Conservation (phyloP, 129 eudicot species). For the Heracleum sosnowskyi region DNA sequence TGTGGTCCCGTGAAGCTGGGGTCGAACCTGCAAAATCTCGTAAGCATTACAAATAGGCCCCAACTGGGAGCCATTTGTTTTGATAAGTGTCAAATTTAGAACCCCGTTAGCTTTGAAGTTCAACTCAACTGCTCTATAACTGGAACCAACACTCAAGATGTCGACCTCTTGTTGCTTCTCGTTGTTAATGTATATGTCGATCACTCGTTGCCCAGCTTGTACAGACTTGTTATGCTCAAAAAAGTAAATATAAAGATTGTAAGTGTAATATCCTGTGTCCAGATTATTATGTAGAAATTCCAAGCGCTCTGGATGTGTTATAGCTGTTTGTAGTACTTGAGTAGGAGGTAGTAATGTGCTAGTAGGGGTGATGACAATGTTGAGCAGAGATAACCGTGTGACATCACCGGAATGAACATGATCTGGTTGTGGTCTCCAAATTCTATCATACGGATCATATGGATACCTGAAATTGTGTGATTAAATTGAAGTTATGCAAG, state of each 20-base stretch:
- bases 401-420: background rate
- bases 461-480: conserved; percentile 43
- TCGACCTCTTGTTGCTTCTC: conserved; percentile 36
- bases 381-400: conserved; percentile 15
- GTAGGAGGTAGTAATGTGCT: conserved; percentile 31
- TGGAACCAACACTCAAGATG: conserved; percentile 30
- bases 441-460: conserved; percentile 52
- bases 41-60: conserved; percentile 67
- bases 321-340: conserved; percentile 56
- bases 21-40: conserved; percentile 48
- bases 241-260: conserved; percentile 48
- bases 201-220: conserved; percentile 52
- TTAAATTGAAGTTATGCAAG: background rate
- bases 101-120: conserved; percentile 35
- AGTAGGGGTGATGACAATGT: conserved; percentile 10
- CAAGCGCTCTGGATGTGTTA: conserved; percentile 47
- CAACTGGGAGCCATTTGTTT: conserved; percentile 41
- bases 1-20: conserved; percentile 35
- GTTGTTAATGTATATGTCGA: conserved; percentile 46
- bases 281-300: conserved; percentile 39
- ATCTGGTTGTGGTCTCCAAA: conserved; percentile 47
- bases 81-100: conserved; percentile 46
- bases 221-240: conserved; percentile 46
- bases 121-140: conserved; percentile 16
- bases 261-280: conserved; percentile 21